phyloP scores from a whole-genome alignment of 2,329 filamentous ascomycete species.

The Graphium sp. region DNA sequence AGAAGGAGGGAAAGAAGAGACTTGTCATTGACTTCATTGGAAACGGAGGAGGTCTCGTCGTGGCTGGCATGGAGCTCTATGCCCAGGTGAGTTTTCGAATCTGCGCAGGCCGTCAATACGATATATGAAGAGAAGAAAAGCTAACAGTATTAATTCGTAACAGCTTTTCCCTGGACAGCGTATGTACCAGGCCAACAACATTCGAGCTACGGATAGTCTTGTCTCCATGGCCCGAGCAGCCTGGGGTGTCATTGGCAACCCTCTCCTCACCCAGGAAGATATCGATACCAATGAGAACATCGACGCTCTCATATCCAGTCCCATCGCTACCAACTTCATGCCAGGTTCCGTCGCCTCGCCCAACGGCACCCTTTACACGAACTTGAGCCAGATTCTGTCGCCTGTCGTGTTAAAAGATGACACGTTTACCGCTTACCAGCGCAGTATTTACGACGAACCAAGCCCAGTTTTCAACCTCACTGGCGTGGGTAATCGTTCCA shows the following conservation, averaged over 20 bases:
- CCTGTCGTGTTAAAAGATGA: background rate
- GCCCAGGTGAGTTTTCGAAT: background rate
- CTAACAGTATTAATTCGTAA: constrained; percentile 23
- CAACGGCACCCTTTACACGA: constrained; percentile 11
- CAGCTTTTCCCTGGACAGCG: constrained; percentile 31
- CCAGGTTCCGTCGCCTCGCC: constrained; percentile 31
- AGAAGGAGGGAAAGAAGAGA: constrained; percentile 31
- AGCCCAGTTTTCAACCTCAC: too few species aligned
- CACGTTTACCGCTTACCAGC: too few species aligned
- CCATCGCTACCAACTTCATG: constrained; percentile 23
- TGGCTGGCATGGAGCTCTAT: constrained; percentile 9
- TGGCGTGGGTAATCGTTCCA: too few species aligned
- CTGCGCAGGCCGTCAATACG: constrained; percentile 5
- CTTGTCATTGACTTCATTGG: constrained; percentile 46
- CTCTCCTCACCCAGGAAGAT: constrained; percentile 24
- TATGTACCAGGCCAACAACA: constrained; percentile 29
- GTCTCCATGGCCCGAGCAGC: constrained; percentile 23
- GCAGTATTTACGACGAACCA: too few species aligned
- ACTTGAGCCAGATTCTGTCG: background rate
- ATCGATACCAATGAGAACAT: too few species aligned
- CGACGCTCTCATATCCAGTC: too few species aligned
- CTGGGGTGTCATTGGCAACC: constrained; percentile 15
- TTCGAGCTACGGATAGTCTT: constrained; percentile 29
- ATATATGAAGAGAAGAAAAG: constrained; percentile 13
- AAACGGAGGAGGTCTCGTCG: constrained; percentile 39